A percentile compares a stretch with the other conserved stretches of the same genome.
phyloP scores from a whole-genome alignment of 306 rosid genomes.

The Pterocarpus macrocarpus region DNA sequence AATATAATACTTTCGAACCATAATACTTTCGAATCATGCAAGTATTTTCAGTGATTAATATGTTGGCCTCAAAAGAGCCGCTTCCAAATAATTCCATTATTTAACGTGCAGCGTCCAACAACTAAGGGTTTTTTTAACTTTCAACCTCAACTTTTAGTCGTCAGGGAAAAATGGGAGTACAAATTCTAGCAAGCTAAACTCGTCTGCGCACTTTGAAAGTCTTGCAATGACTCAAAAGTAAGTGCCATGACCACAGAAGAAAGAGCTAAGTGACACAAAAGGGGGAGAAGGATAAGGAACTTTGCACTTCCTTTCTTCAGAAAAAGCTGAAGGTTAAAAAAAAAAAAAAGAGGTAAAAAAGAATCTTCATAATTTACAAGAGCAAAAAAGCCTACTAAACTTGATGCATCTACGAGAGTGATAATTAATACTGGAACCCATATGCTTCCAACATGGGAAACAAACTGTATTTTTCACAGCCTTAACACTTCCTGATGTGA shows the following conservation, averaged over 20 bases:
- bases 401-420: constrained; percentile 41
- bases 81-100: not conserved
- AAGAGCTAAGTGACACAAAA: constrained; percentile 25
- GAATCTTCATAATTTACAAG: constrained; percentile 43
- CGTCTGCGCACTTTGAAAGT: not conserved
- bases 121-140: not conserved
- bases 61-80: too few relatives aligned
- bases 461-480: constrained; percentile 30
- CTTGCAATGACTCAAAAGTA: not conserved
- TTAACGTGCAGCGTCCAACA: not conserved
- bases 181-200: not conserved
- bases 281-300: constrained; percentile 41
- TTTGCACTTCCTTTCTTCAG: constrained; percentile 41
- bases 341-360: not conserved
- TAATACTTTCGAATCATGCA: too few relatives aligned
- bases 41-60: too few relatives aligned
- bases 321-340: constrained; percentile 18
- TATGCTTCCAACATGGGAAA: constrained; percentile 55
- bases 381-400: constrained; percentile 34
- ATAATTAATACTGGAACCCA: constrained; percentile 39
- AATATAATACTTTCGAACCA: too few relatives aligned
- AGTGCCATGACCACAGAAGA: too few relatives aligned
- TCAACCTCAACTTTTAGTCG: not conserved
- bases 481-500: constrained; percentile 30
- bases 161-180: not conserved